Conservation (phyloP, 345 rosid genomes). For the Capsella bursapastoris region DNA sequence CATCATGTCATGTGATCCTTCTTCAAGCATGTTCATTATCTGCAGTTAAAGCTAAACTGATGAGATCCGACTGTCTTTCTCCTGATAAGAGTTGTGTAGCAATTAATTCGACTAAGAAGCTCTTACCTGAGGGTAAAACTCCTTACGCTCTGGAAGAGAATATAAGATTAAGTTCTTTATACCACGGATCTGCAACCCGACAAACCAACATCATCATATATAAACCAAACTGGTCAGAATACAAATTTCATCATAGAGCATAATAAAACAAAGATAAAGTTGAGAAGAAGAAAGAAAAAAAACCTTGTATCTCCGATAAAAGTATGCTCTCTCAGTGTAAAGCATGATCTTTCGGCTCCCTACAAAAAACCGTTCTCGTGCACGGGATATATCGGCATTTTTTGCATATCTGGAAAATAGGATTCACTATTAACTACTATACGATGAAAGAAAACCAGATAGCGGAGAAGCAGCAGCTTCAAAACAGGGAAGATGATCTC, state of each 20-base stretch:
- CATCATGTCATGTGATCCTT: constrained; percentile 66
- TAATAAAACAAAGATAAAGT: constrained; percentile 1
- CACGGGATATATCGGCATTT: constrained; percentile 75
- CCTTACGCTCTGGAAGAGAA: constrained; percentile 92
- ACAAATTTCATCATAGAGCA: not conserved
- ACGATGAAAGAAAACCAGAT: constrained; percentile 15
- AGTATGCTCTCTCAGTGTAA: constrained; percentile 88
- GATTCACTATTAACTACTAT: constrained; percentile 15
- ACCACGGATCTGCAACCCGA: constrained; percentile 77
- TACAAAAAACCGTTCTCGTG: constrained; percentile 74
- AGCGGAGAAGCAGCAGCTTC: not conserved
- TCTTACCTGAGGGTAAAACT: constrained; percentile 90
- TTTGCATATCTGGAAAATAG: constrained; percentile 62
- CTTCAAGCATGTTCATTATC: constrained; percentile 91
- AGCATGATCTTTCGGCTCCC: constrained; percentile 79
- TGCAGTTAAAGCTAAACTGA: constrained; percentile 45
- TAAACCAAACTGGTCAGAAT: not conserved
- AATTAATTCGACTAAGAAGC: constrained; percentile 4
- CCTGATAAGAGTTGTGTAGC: not conserved
- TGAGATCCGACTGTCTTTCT: constrained; percentile 18
- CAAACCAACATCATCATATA: constrained; percentile 7
- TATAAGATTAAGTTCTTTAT: constrained; percentile 76
- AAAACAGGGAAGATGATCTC: constrained; percentile 42
- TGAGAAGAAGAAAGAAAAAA: not conserved
- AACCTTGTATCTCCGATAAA: constrained; percentile 93